Evolutionary conservation across 345 rosid species (phyloP).

Genomic region (Salix viminalis): DNA sequence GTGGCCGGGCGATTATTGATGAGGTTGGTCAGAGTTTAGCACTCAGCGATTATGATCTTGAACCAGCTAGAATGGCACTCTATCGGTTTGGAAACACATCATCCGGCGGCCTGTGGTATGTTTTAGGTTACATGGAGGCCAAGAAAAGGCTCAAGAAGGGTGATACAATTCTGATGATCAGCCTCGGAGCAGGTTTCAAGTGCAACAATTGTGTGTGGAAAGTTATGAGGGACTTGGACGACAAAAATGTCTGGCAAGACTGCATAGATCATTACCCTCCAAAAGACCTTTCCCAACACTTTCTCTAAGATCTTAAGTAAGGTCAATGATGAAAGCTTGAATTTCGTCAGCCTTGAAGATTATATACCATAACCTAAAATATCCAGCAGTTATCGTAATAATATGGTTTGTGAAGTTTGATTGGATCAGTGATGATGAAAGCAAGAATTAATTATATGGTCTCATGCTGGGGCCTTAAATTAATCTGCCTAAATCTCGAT

Average conservation of each 20-base stretch:
- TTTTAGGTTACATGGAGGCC: conserved; percentile 33
- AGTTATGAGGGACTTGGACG: conserved; percentile 7
- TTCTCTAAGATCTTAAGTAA: conserved; percentile 35
- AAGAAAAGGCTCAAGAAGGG: conserved; percentile 31
- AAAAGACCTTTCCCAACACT: conserved; percentile 22
- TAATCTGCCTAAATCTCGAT: no score
- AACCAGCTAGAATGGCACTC: conserved; percentile 36
- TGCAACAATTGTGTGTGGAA: conserved; percentile 35
- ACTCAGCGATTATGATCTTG: conserved; percentile 19
- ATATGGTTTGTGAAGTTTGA: no score
- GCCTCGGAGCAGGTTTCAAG: conserved; percentile 33
- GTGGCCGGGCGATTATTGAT: conserved; percentile 29
- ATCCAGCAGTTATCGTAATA: background rate
- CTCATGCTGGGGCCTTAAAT: no score
- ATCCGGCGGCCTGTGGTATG: conserved; percentile 27
- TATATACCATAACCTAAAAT: background rate
- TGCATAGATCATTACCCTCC: conserved; percentile 35
- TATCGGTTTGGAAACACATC: conserved; percentile 34
- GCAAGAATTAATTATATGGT: no score
- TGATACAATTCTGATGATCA: conserved; percentile 22
- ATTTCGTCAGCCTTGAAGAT: background rate
- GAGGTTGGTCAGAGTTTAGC: conserved; percentile 17
- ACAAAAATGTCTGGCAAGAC: conserved; percentile 58
- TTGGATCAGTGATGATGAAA: no score
- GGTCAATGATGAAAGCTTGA: conserved; percentile 22